Conservation (phyloP, 345 rosid genomes). For the Raphanus raphanistrum region DNA sequence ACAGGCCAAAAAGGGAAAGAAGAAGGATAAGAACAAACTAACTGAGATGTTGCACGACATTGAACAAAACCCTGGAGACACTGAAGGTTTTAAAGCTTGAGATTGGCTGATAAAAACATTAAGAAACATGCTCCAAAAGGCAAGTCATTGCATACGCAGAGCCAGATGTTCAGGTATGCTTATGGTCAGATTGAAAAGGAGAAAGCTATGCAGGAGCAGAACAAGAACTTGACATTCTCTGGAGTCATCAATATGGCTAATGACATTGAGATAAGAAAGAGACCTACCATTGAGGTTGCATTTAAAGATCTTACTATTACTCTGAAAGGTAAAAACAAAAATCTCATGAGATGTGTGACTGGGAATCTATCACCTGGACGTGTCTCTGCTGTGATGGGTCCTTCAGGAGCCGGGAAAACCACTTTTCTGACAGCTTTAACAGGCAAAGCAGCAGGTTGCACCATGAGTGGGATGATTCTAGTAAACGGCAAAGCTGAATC, state of each 20-base stretch:
- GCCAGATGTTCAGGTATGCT: conserved; percentile 95
- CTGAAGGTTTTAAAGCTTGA: conserved; percentile 73
- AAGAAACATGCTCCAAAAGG: conserved; percentile 78
- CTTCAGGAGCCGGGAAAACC: conserved; percentile 98
- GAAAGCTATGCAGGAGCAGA: conserved; percentile 84
- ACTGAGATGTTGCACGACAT: conserved; percentile 79
- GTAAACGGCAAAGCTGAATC: conserved; percentile 84
- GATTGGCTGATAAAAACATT: conserved; percentile 70
- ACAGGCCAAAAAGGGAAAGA: conserved; percentile 53
- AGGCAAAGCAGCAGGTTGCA: conserved; percentile 84
- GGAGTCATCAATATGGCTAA: conserved; percentile 85
- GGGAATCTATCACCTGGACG: conserved; percentile 89
- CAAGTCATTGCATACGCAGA: conserved; percentile 79
- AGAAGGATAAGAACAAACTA: conserved; percentile 65
- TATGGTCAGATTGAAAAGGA: conserved; percentile 93
- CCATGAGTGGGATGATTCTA: conserved; percentile 66
- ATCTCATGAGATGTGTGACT: conserved; percentile 79
- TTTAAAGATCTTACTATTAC: conserved; percentile 86
- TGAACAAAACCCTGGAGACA: conserved; percentile 67
- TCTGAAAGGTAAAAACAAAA: conserved; percentile 75
- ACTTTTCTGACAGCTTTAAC: conserved; percentile 93
- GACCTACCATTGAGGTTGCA: conserved; percentile 75
- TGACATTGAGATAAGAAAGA: conserved; percentile 66
- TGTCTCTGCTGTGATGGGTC: conserved; percentile 98
- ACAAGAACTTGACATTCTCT: conserved; percentile 82